phyloP scores from a whole-genome alignment of 139 green algal genomes.

The Deuterostichococcus epilithicus region DNA sequence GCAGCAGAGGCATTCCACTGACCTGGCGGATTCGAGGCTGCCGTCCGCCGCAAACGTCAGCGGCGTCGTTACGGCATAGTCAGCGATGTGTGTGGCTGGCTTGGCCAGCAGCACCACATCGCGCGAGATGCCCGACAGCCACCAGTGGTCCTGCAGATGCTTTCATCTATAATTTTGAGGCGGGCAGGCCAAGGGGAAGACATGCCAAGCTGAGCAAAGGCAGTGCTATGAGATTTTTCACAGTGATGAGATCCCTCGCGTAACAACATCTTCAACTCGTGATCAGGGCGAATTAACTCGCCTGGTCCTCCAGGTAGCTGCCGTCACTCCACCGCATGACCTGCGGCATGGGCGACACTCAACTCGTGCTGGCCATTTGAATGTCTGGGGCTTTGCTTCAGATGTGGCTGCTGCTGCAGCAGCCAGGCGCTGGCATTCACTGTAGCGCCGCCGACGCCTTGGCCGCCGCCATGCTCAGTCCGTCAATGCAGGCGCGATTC shows the following conservation, averaged over 20 bases:
- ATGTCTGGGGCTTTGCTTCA: too few relatives aligned
- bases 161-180: too few relatives aligned
- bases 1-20: not conserved
- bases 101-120: constrained; percentile 73
- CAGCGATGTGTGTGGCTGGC: constrained; percentile 54
- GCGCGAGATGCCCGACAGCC: constrained; percentile 80
- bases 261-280: too few relatives aligned
- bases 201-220: too few relatives aligned
- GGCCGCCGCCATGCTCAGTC: not conserved
- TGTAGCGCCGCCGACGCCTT: not conserved
- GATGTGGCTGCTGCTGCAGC: too few relatives aligned
- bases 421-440: too few relatives aligned
- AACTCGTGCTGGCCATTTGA: not conserved
- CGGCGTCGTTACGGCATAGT: constrained; percentile 65
- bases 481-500: too few relatives aligned
- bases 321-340: constrained; percentile 91
- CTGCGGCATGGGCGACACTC: too few relatives aligned
- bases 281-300: not conserved
- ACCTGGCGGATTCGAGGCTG: constrained; percentile 15
- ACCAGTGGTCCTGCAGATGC: constrained; percentile 95
- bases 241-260: too few relatives aligned
- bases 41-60: constrained; percentile 38
- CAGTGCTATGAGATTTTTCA: too few relatives aligned
- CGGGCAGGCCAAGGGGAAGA: too few relatives aligned
- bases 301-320: constrained; percentile 93